Base-by-base conservation (phyloP, 202 grass and related monocot genomes). In the Panicum hallii region DNA sequence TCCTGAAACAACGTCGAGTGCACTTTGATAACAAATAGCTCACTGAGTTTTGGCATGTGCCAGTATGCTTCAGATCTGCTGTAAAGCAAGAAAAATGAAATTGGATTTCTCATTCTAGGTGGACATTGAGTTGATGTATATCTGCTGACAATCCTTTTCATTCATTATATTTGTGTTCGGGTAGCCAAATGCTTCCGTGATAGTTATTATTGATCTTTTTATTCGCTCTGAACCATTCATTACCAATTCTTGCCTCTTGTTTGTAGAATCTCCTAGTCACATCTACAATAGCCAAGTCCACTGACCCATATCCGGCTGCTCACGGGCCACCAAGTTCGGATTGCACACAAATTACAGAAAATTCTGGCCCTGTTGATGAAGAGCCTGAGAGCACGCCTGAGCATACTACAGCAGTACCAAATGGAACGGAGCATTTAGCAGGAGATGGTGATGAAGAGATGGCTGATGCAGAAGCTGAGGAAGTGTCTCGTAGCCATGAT, bases 211-310 rank as follows among this genome's bases (percentile, higher is more conserved):
- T 73, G 19, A 46, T 45, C 63, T 19, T 55, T 19, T 38, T 38
- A 38, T 38, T 38, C 36, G 5, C 17, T 81, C 17, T 83, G 43
- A 86, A 23, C 49, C 73, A n/a, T 30, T 71, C 26, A 15, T 83
- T 75, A 60, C 52, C 54, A 75, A 87, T 13, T 90, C 10, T 55
- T 74, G 60, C 11, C 34, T 86, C 40, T 60, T 85, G 68, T 63
- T 74, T 94, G 67, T 78, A 99, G 93, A 99, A 94, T 86, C 89
- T 99, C 34, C 90, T 96, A 80, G 93, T 99, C 42, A 99, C 97
- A 57, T 92, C 93, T 81, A 99, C 91, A 14, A 69, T 99, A 38
- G 75, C 84, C 15, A 99, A 61, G 85, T 96, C 88, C 79, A 94
- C 84, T 2, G 91, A 96, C 26, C 91, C 91, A 20, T 94, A 96